Evolutionary conservation across 352 stramenopile species (phyloP).

Genomic region (Pythium guiyangense): DNA sequence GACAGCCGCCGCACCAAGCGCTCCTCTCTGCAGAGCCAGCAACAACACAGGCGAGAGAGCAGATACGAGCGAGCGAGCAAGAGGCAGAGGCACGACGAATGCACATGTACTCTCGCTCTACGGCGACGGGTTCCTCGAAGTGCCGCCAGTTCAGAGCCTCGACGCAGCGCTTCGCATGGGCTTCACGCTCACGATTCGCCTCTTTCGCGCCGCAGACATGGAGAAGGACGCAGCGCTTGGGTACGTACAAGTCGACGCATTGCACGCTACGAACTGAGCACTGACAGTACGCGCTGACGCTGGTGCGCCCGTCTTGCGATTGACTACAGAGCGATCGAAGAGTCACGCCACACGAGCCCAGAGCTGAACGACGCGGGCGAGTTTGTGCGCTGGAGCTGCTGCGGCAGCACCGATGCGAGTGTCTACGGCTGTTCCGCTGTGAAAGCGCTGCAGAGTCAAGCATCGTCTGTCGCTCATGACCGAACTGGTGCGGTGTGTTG

Average conservation of each 20-base stretch:
- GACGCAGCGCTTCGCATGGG: conserved; percentile 10
- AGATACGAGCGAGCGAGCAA: not conserved
- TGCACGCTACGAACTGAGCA: not conserved
- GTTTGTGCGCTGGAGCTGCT: conserved; percentile 63
- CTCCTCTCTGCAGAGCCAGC: not conserved
- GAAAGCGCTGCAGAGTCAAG: not conserved
- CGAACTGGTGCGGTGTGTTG: not conserved
- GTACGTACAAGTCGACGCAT: conserved; percentile 6
- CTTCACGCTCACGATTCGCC: conserved; percentile 31
- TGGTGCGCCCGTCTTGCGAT: not conserved
- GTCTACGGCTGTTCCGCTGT: conserved; percentile 50
- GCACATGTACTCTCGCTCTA: conserved; percentile 38
- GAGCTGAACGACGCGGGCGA: conserved; percentile 52
- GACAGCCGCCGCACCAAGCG: not conserved
- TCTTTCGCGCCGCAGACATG: conserved; percentile 48
- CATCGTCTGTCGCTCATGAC: not conserved
- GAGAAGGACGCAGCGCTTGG: conserved; percentile 21
- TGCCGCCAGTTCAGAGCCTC: conserved; percentile 10
- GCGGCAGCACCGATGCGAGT: conserved; percentile 41
- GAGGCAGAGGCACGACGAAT: not conserved
- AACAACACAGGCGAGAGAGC: not conserved
- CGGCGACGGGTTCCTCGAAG: conserved; percentile 46
- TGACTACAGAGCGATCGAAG: conserved; percentile 22
- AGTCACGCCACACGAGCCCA: conserved; percentile 38
- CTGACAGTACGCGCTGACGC: not conserved